Conservation (phyloP, 2,329 filamentous ascomycete genomes). For the Fusarium decemcellulare region DNA sequence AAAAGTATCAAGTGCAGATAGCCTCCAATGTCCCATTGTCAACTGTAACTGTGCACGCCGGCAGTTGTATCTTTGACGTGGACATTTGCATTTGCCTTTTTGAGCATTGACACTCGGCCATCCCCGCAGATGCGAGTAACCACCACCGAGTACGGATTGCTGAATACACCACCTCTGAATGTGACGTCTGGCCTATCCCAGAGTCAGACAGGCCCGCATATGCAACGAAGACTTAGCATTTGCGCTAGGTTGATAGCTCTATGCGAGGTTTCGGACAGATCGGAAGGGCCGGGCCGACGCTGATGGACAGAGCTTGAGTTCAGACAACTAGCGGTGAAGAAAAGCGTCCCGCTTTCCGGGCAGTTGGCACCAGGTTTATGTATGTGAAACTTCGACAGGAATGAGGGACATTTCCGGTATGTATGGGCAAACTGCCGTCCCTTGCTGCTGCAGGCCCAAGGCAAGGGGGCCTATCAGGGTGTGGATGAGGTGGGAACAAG, state of each 20-base stretch:
- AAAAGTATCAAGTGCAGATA: no score
- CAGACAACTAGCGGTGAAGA: neutral
- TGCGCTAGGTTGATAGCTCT: constrained; percentile 5
- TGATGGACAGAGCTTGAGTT: neutral
- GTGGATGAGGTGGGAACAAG: neutral
- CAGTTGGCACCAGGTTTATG: no score
- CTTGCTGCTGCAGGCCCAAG: neutral
- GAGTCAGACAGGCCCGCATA: neutral
- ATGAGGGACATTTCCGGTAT: neutral
- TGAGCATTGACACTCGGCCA: no score
- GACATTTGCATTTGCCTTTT: no score
- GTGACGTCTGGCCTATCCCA: neutral
- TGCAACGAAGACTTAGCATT: neutral
- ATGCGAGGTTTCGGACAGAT: neutral
- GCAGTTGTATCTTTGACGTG: no score
- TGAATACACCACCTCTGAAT: neutral
- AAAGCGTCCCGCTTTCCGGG: no score
- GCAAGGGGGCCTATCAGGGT: no score
- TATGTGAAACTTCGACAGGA: no score
- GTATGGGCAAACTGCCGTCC: neutral
- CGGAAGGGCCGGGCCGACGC: constrained; percentile 12
- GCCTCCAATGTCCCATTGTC: no score
- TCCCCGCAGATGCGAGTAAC: no score
- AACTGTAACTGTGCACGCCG: no score
- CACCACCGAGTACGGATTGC: no score